These are phyloP conservation scores for Termitomyces sp. DNA, from an alignment of 768 basidiomycete genomes.

Conservation along the genomic window DNA sequence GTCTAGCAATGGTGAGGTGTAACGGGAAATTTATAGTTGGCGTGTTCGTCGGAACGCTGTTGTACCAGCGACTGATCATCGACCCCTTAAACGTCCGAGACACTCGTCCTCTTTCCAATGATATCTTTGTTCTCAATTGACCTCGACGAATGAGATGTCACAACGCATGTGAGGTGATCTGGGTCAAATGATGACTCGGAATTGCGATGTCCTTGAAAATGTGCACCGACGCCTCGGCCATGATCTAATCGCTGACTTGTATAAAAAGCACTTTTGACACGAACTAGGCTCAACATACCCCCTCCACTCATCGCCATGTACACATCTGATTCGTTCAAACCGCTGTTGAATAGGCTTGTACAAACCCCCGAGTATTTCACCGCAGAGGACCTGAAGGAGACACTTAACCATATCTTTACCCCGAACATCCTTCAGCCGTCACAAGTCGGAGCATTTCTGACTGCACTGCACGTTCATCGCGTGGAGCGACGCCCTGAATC, in stretches of 20 bases:
- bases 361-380: constrained; percentile 80
- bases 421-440: constrained; percentile 57
- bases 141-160: background rate
- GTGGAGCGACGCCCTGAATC: constrained; percentile 72
- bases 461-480: constrained; percentile 75
- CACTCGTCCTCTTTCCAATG: background rate
- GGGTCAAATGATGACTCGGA: background rate
- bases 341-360: constrained; percentile 70
- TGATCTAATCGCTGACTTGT: background rate
- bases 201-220: background rate
- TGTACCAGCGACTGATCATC: background rate
- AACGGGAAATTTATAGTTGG: background rate
- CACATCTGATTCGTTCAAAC: constrained; percentile 56
- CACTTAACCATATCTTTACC: constrained; percentile 71
- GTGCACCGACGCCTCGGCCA: background rate
- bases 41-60: background rate
- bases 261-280: constrained; percentile 1
- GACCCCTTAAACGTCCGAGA: background rate
- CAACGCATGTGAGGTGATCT: background rate
- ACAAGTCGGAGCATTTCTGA: constrained; percentile 88
- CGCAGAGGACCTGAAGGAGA: constrained; percentile 61
- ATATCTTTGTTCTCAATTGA: background rate
- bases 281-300: background rate
- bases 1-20: background rate
- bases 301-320: constrained; percentile 14